Evolutionary conservation across 345 rosid genomes (phyloP).

Genomic region (Cardamine occulta): DNA sequence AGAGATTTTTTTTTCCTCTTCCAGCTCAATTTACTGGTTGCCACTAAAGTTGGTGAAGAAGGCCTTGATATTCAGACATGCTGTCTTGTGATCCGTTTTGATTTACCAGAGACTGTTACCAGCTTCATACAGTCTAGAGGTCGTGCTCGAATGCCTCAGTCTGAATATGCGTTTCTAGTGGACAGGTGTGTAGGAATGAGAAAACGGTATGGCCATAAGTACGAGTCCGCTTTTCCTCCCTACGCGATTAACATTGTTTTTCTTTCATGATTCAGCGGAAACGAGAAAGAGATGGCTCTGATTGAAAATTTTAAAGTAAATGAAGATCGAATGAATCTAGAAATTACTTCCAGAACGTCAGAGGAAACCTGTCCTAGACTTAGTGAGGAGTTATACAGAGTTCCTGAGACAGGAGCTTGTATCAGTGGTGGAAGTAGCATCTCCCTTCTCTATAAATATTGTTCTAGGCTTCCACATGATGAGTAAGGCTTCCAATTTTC

Average conservation of each 20-base stretch:
- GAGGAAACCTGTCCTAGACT: conserved; percentile 49
- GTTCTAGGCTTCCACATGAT: conserved; percentile 91
- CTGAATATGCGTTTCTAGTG: conserved; percentile 94
- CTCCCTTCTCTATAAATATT: conserved; percentile 76
- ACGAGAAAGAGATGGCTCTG: conserved; percentile 69
- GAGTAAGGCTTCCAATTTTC: conserved; percentile 62
- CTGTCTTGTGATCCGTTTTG: conserved; percentile 94
- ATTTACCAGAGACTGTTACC: conserved; percentile 92
- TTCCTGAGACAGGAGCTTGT: conserved; percentile 76
- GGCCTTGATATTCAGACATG: conserved; percentile 98
- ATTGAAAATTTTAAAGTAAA: conserved; percentile 62
- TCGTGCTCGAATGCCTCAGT: conserved; percentile 92
- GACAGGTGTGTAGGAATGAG: conserved; percentile 60
- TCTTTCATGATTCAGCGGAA: conserved; percentile 60
- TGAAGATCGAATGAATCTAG: conserved; percentile 71
- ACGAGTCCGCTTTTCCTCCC: conserved; percentile 16
- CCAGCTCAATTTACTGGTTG: conserved; percentile 93
- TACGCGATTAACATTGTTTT: conserved; percentile 21
- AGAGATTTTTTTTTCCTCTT: conserved; percentile 29
- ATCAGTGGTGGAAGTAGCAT: conserved; percentile 79
- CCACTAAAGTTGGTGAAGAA: conserved; percentile 98
- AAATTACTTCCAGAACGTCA: conserved; percentile 72
- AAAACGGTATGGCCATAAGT: conserved; percentile 24
- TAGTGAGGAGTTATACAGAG: conserved; percentile 70
- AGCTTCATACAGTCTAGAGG: conserved; percentile 99